Percentiles rank a stretch among this genome's conserved stretches.
Evolutionary conservation across 129 eudicot genomes (phyloP).

Genomic region (carrot (Daucus carota)): DH1_v3.0 NC_030385.2:32698001-32698500

Average conservation of each 20-base stretch:
- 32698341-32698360: background rate
- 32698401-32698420: background rate
- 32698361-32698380: background rate
- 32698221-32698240: background rate
- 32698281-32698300: conserved; percentile 24
- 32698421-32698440: background rate
- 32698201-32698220: conserved; percentile 22
- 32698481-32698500: background rate
- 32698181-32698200: conserved; percentile 36
- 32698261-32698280: conserved; percentile 29
- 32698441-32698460: background rate
- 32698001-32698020: background rate
- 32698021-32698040: background rate
- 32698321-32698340: background rate
- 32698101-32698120: conserved; percentile 35
- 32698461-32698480: background rate
- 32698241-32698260: conserved; percentile 6
- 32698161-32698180: conserved; percentile 26
- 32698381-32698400: background rate
- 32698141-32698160: conserved; percentile 15
- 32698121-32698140: conserved; percentile 3
- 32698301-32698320: conserved; percentile 18
- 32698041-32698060: background rate
- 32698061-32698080: conserved; percentile 77
- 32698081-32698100: conserved; percentile 52